phyloP scores from a whole-genome alignment of 352 stramenopile genomes.

The Pythium oligandrum region DNA sequence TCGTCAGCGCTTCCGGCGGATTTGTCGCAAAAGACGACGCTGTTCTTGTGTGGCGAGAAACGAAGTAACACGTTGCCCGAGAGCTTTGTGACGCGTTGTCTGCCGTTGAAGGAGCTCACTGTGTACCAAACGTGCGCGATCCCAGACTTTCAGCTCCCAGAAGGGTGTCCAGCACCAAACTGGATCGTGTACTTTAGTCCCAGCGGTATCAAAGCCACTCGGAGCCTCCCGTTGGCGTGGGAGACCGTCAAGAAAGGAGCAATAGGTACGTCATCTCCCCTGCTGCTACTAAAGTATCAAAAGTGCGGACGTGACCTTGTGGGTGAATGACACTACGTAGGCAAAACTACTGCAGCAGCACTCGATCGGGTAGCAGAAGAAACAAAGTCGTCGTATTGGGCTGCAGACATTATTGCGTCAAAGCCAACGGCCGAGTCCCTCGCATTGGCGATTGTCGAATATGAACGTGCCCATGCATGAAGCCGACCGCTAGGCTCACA shows the following conservation, averaged over 20 bases:
- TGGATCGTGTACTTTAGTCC: slow-evolving; percentile 85
- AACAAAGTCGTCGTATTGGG: slow-evolving; percentile 35
- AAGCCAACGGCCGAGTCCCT: slow-evolving; percentile 57
- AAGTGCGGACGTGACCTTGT: background rate
- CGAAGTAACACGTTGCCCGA: slow-evolving; percentile 50
- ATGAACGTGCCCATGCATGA: slow-evolving; percentile 16
- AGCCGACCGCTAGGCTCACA: no score
- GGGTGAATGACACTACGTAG: slow-evolving; percentile 16
- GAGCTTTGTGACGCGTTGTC: slow-evolving; percentile 43
- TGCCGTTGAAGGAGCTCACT: slow-evolving; percentile 52
- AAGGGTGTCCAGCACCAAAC: slow-evolving; percentile 27
- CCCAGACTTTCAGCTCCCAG: slow-evolving; percentile 36
- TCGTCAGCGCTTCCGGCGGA: slow-evolving; percentile 26
- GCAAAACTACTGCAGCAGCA: slow-evolving; percentile 65
- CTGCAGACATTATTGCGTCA: slow-evolving; percentile 40
- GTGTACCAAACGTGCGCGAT: slow-evolving; percentile 63
- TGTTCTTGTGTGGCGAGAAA: slow-evolving; percentile 81
- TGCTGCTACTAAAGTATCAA: background rate
- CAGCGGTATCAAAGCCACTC: slow-evolving; percentile 61
- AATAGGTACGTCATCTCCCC: slow-evolving; percentile 41
- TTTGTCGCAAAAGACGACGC: slow-evolving; percentile 37
- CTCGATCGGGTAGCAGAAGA: slow-evolving; percentile 38
- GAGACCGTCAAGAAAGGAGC: slow-evolving; percentile 62
- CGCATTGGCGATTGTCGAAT: slow-evolving; percentile 41
- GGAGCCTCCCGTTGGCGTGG: slow-evolving; percentile 40